phyloP scores from a whole-genome alignment of 306 rosid species.

The Cicer pinnatifidum region DNA sequence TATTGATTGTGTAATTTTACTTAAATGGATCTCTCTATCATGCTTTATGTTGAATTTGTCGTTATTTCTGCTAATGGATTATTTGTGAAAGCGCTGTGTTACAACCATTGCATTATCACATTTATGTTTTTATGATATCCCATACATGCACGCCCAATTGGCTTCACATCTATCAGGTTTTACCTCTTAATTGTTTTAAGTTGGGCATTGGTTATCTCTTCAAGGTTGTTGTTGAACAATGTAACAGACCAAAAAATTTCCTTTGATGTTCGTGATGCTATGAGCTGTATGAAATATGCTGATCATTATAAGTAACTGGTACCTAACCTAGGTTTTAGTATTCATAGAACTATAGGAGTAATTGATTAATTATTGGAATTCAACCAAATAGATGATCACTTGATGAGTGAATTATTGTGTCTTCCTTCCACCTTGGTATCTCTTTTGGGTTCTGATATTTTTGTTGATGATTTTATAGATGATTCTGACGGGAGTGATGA shows the following conservation, averaged over 20 bases:
- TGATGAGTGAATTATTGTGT: background rate
- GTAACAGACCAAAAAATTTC: conserved; percentile 29
- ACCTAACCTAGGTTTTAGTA: conserved; percentile 16
- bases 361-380: conserved; percentile 26
- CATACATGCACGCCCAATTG: conserved; percentile 13
- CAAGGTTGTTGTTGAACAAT: conserved; percentile 10
- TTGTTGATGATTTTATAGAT: conserved; percentile 54
- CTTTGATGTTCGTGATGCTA: conserved; percentile 14
- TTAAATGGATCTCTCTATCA: conserved; percentile 14
- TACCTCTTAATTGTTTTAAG: conserved; percentile 18
- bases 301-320: conserved; percentile 6
- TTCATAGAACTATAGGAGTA: conserved; percentile 22
- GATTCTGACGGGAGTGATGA: conserved; percentile 74
- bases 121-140: background rate
- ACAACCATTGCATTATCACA: background rate
- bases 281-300: conserved; percentile 30
- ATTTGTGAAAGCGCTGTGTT: background rate
- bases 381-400: conserved; percentile 8
- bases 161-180: conserved; percentile 25
- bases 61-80: conserved; percentile 18
- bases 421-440: conserved; percentile 11
- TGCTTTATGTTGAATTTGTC: conserved; percentile 7
- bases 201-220: conserved; percentile 5
- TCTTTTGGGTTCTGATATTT: conserved; percentile 33
- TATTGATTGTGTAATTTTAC: background rate